These are phyloP conservation scores for Rhazya stricta DNA, from an alignment of 257 asterid genomes.

Conservation along the genomic window DNA sequence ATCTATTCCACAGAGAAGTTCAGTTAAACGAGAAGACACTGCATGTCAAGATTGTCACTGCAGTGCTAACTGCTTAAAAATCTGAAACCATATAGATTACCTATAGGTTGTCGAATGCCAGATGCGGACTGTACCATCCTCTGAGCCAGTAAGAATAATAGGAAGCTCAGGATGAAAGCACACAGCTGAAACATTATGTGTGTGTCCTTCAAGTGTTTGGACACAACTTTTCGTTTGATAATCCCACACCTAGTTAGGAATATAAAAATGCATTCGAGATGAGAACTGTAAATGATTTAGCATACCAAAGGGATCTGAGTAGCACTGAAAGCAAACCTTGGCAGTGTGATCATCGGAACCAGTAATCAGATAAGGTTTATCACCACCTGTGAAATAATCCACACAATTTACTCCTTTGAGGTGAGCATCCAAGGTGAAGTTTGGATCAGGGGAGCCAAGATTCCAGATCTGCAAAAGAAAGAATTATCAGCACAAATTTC, in stretches of 20 bases:
- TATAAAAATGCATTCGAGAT: conserved; percentile 15
- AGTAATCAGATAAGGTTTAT: conserved; percentile 85
- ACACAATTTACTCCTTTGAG: conserved; percentile 96
- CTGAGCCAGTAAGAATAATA: conserved; percentile 91
- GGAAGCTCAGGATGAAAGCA: conserved; percentile 99
- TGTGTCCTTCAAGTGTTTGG: conserved; percentile 98
- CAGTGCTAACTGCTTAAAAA: conserved; percentile 10
- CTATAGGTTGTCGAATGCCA: conserved; percentile 98
- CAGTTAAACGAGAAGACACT: not conserved
- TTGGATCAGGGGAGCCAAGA: conserved; percentile 99
- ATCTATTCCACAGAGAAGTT: not conserved
- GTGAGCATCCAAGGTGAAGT: conserved; percentile 96
- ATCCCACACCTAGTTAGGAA: conserved; percentile 83
- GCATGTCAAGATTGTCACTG: not conserved
- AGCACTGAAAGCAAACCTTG: conserved; percentile 52
- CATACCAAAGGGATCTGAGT: conserved; percentile 15
- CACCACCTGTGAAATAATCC: conserved; percentile 97
- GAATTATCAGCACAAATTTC: conserved; percentile 10
- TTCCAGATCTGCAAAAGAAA: conserved; percentile 77
- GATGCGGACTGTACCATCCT: conserved; percentile 99
- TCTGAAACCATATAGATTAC: conserved; percentile 30
- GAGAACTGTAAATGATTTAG: conserved; percentile 9
- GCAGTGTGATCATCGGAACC: conserved; percentile 99
- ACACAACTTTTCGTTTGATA: conserved; percentile 97
- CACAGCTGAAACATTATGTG: conserved; percentile 99